Evolutionary conservation across 2,329 filamentous ascomycete species (phyloP).

Genomic region (Fusarium buxicola): DNA sequence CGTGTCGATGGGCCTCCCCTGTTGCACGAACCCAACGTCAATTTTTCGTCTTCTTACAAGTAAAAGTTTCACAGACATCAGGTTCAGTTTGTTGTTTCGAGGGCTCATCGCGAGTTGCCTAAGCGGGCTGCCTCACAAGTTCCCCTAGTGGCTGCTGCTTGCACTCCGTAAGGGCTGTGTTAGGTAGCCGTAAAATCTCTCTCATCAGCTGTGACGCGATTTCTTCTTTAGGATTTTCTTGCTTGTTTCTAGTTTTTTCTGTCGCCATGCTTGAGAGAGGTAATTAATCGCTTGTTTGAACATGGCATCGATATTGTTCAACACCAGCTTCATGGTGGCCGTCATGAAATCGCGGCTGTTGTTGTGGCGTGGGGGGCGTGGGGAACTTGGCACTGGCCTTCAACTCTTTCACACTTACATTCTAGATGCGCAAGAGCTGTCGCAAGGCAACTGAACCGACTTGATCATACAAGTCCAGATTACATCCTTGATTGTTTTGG

Average conservation of each 20-base stretch:
- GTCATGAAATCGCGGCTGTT: slow-evolving; percentile 19
- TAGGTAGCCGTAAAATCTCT: neutral
- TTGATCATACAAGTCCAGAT: no score
- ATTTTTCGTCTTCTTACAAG: neutral
- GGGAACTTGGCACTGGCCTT: neutral
- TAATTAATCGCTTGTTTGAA: neutral
- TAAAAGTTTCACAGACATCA: neutral
- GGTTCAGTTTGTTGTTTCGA: neutral
- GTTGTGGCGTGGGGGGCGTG: slow-evolving; percentile 20
- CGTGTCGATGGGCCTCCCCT: no score
- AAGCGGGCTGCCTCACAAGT: slow-evolving; percentile 1
- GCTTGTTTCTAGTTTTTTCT: slow-evolving; percentile 9
- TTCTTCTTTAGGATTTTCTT: neutral
- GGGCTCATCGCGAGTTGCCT: neutral
- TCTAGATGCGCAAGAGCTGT: no score
- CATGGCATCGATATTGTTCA: neutral
- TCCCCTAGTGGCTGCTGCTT: neutral
- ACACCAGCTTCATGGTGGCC: slow-evolving; percentile 17
- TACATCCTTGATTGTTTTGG: no score
- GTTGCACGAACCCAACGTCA: neutral
- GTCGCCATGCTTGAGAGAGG: slow-evolving; percentile 8
- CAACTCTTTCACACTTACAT: no score
- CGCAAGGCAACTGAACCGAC: no score
- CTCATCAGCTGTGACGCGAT: neutral
- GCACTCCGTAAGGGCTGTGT: neutral